Evolutionary conservation across 2,329 filamentous ascomycete species (phyloP), one percentile per base, ranked within the genome.

Genomic region (Trichoderma harzianum): DNA sequence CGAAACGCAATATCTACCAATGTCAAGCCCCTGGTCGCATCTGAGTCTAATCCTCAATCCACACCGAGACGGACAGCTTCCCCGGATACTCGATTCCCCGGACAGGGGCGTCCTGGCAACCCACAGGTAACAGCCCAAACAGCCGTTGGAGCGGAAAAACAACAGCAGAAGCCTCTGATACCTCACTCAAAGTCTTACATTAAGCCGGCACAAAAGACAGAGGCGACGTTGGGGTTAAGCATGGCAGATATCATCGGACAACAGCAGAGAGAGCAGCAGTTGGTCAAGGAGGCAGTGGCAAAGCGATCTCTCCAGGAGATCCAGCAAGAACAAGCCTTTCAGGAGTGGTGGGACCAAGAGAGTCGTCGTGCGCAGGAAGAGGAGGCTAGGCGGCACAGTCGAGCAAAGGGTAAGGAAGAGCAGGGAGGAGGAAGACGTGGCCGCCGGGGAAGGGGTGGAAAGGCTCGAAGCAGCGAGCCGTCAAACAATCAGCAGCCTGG

Each of bases 271-370:
- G 95, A 98, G 79, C 96, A 97, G 78, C 90, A 94, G 71, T 88
- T 89, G 21, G 90, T 97, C 73, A 91, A 90, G 68, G 95, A 97
- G 79, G 93, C 94, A 1, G 91, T 91, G 12, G 93, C 94, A 2
- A 98, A 97, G 82, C 89, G 95, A 70, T 96, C 93, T 74, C 83
- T 99, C 34, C 91, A 97, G 78, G 96, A 98, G 74, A 99, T 99
- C 72, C 96, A 99, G 80, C 90, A 96, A 75, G 96, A 99, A 81
- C 96, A 99, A 79, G 94, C 94, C 66, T 99, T 99, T 79, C 93
- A 98, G 79, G 91, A 97, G 79, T 97, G 95, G 94, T 97, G 94
- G 94, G 93, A 97, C 75, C 90, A 92, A 74, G 95, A 97, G 80
- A 94, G 91, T 76, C 87, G 87, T 72, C 86, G 92, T 32, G 88